Evolutionary conservation across 2,329 filamentous ascomycete genomes (phyloP), one percentile per base, ranked within the genome.

Genomic region (Arthrinium phaeospermum): DNA sequence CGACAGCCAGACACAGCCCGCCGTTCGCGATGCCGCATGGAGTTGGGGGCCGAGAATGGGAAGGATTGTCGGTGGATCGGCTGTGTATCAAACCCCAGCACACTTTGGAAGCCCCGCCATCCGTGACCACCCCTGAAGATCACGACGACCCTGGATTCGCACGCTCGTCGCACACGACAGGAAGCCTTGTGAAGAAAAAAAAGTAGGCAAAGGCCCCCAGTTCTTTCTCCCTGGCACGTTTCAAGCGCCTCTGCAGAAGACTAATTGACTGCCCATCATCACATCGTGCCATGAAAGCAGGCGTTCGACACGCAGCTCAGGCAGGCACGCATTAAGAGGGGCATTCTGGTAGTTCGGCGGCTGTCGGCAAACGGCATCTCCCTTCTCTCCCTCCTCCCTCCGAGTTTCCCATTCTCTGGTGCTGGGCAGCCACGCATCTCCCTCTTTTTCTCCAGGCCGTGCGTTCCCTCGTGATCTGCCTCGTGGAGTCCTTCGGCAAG

Each of bases 1-100:
- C 46, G 47, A 70, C 34, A 41, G 45, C 67, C 67, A 34, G 44
- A 22, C 37, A 70, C 47, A 41, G 45, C 14, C 30, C n/a, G 46
- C 30, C 14, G 68, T 68, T 68, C 67, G 45, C n/a, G 67, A 68
- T 68, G 68, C 46, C 30, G 68, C 68, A 69, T 69, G 68, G 68
- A 37, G 68, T 69, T 53, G 68, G n/a, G 68, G 67, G 41, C 44
- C 24, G 14, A 68, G 41, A 47, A 68, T n/a, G 67, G 67, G 41
- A 69, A 49, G 46, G 68, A 69, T 69, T 49, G 13, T 12, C 67
- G 30, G 67, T 46, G 67, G 67, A 68, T 46, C 67, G 16, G 45
- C 67, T 27, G 27, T 47, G 41, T 68, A 45, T 68, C 67, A 68
- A 68, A 68, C 64, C 64, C 64, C 64, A 57, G 51, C 51, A 57